Evolutionary conservation across 768 basidiomycete species (phyloP).

Genomic region (Fomitopsis serialis): DNA sequence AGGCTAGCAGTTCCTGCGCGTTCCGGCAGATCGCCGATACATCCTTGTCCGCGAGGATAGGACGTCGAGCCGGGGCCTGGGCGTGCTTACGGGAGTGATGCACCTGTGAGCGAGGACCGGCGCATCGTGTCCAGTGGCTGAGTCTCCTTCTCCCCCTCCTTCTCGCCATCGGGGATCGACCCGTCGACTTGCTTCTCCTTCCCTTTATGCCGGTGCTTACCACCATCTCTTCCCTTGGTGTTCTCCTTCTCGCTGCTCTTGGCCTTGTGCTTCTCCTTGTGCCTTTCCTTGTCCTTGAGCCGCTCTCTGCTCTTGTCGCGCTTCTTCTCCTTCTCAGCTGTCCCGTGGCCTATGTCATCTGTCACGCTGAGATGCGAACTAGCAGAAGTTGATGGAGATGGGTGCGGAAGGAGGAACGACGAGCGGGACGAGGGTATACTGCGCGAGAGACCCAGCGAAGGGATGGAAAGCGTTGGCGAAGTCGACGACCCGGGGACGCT

Average conservation of each 20-base stretch:
- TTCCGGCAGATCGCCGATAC: conserved; percentile 60
- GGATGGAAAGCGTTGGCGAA: conserved; percentile 14
- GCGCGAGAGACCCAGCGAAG: conserved; percentile 12
- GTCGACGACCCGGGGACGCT: conserved; percentile 24
- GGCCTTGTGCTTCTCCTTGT: conserved; percentile 3
- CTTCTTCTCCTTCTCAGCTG: background rate
- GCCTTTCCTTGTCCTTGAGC: background rate
- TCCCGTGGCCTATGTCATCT: background rate
- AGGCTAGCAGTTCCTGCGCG: conserved; percentile 55
- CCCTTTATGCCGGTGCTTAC: background rate
- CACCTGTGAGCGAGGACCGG: background rate
- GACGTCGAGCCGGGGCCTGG: background rate
- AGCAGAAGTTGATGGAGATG: conserved; percentile 8
- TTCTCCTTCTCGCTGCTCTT: background rate
- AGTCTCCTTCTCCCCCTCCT: background rate
- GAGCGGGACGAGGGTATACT: conserved; percentile 17
- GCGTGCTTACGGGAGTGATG: background rate
- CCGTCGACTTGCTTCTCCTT: background rate
- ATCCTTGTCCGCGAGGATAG: conserved; percentile 54
- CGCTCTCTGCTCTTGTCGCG: conserved; percentile 1
- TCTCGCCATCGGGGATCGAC: background rate
- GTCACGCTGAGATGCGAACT: background rate
- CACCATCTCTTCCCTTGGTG: background rate
- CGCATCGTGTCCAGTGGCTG: background rate
- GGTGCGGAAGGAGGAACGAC: conserved; percentile 11